phyloP scores from a whole-genome alignment of 1,284 basidiomycete genomes.

The Stereum hirsutum region DNA sequence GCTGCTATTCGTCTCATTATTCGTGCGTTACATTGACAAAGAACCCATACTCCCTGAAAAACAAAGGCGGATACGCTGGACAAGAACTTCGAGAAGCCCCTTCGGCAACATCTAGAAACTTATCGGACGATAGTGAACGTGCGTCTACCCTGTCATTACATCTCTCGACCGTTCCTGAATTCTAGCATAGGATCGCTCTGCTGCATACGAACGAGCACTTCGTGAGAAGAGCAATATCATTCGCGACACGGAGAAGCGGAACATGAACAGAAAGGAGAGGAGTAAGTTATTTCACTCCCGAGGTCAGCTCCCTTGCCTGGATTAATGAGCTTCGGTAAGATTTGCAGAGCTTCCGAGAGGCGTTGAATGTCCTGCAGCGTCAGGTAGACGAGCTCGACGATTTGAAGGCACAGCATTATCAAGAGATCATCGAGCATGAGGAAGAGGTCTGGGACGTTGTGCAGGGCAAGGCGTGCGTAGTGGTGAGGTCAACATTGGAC shows the following conservation, averaged over 20 bases:
- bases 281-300: slow-evolving; percentile 40
- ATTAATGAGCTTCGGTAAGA: slow-evolving; percentile 35
- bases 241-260: slow-evolving; percentile 82
- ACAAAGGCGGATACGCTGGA: slow-evolving; percentile 75
- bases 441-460: slow-evolving; percentile 91
- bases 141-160: slow-evolving; percentile 19
- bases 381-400: slow-evolving; percentile 87
- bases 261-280: slow-evolving; percentile 78
- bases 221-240: slow-evolving; percentile 81
- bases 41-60: neutral
- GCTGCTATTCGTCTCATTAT: slow-evolving; percentile 16
- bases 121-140: slow-evolving; percentile 73
- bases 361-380: slow-evolving; percentile 73
- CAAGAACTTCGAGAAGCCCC: slow-evolving; percentile 84
- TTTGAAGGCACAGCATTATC: slow-evolving; percentile 73
- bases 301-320: neutral
- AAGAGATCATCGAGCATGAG: slow-evolving; percentile 86
- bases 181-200: slow-evolving; percentile 57
- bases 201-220: slow-evolving; percentile 70
- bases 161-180: slow-evolving; percentile 3
- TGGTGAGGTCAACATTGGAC: slow-evolving; percentile 74
- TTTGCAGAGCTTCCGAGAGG: slow-evolving; percentile 78
- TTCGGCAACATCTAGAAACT: slow-evolving; percentile 76
- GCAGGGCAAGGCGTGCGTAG: slow-evolving; percentile 73
- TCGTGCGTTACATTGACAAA: neutral